phyloP scores from a whole-genome alignment of 352 stramenopile genomes.

The Elongisporangium senticosum region DNA sequence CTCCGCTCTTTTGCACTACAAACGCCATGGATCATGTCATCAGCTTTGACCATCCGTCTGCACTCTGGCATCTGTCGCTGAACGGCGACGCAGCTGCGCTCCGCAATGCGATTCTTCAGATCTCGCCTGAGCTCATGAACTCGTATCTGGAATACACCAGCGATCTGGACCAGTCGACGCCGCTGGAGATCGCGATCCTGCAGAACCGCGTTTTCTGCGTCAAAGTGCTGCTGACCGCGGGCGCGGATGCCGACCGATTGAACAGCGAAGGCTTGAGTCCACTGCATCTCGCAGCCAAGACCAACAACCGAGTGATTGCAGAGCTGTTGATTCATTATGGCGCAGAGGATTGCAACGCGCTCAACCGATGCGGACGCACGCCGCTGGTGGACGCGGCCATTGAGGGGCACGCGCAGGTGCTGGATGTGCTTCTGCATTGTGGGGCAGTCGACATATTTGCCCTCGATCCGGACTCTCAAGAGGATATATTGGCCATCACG shows the following conservation, averaged over 20 bases:
- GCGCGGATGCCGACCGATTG: constrained; percentile 8
- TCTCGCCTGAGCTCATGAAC: not conserved
- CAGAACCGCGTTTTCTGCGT: constrained; percentile 63
- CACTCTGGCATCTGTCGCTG: not conserved
- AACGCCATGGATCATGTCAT: too few relatives aligned
- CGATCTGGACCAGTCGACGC: constrained; percentile 38
- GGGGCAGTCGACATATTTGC: not conserved
- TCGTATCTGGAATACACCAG: not conserved
- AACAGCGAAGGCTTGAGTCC: not conserved
- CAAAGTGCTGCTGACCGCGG: constrained; percentile 39
- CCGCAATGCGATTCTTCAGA: not conserved
- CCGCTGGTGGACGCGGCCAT: constrained; percentile 24
- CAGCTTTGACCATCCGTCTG: not conserved
- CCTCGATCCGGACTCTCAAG: not conserved
- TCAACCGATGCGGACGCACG: constrained; percentile 53
- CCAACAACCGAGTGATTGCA: not conserved
- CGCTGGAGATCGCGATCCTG: constrained; percentile 52
- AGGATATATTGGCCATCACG: not conserved
- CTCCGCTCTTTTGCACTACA: too few relatives aligned
- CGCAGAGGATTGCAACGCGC: constrained; percentile 36
- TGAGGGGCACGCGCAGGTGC: not conserved
- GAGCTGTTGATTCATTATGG: not conserved
- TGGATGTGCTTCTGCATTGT: not conserved
- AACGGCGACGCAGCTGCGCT: not conserved
- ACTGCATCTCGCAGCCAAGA: not conserved